Evolutionary conservation across 2,329 filamentous ascomycete species (phyloP).

Genomic region (Teratosphaeria destructans): DNA sequence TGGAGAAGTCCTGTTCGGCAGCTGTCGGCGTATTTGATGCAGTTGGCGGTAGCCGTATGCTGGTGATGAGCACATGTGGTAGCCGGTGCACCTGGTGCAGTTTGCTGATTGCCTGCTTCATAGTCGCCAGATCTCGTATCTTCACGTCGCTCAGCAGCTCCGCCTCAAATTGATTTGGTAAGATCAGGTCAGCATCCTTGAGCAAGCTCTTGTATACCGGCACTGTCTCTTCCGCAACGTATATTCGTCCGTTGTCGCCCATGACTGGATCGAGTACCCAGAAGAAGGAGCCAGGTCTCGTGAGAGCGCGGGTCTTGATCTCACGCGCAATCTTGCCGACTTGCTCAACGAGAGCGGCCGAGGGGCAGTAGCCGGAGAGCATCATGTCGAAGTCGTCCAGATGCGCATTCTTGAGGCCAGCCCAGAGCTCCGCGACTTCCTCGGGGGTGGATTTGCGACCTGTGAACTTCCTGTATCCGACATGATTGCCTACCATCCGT

Average conservation of each 20-base stretch:
- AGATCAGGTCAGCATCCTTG: conserved; percentile 73
- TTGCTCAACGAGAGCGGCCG: conserved; percentile 70
- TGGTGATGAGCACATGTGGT: conserved; percentile 88
- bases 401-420: conserved; percentile 71
- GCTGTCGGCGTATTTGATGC: conserved; percentile 35
- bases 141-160: conserved; percentile 83
- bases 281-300: conserved; percentile 69
- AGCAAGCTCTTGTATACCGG: conserved; percentile 79
- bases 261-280: conserved; percentile 98
- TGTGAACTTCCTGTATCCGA: conserved; percentile 79
- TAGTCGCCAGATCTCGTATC: conserved; percentile 63
- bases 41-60: conserved; percentile 56
- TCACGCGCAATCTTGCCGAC: conserved; percentile 78
- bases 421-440: conserved; percentile 76
- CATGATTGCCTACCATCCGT: conserved; percentile 67
- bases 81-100: conserved; percentile 65
- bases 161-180: conserved; percentile 95
- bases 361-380: conserved; percentile 89
- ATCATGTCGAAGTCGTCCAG: conserved; percentile 89
- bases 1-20: conserved; percentile 6
- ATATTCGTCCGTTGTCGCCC: conserved; percentile 88
- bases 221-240: conserved; percentile 84
- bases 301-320: conserved; percentile 55
- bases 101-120: conserved; percentile 63
- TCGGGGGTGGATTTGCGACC: conserved; percentile 71